Percentiles rank a stretch among this genome's conserved stretches.
phyloP scores from a whole-genome alignment of 495 filamentous ascomycete genomes.

The Daldinia childiae region DNA sequence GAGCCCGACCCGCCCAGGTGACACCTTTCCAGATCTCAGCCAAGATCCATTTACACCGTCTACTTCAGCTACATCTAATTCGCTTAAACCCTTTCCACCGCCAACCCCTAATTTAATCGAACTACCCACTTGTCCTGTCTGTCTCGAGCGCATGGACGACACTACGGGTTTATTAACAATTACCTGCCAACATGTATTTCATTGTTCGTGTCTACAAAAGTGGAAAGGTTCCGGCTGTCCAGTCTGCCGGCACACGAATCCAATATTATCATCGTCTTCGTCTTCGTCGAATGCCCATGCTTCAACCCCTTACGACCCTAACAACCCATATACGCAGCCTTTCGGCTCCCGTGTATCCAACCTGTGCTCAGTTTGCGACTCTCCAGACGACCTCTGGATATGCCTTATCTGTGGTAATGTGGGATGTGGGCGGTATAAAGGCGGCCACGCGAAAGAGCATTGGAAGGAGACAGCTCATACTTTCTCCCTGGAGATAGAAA shows the following conservation, averaged over 20 bases:
- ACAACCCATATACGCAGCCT: constrained; percentile 57
- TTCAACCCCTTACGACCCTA: constrained; percentile 46
- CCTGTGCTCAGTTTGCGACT: constrained; percentile 78
- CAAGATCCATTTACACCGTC: constrained; percentile 73
- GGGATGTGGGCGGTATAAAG: constrained; percentile 93
- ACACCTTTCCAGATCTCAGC: constrained; percentile 65
- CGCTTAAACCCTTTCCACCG: constrained; percentile 85
- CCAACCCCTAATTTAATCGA: constrained; percentile 91
- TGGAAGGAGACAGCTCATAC: constrained; percentile 89
- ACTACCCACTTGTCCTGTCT: constrained; percentile 95
- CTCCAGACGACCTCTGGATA: constrained; percentile 86
- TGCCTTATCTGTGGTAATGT: constrained; percentile 93
- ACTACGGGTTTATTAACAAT: constrained; percentile 95
- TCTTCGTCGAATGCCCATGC: constrained; percentile 34
- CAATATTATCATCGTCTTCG: constrained; percentile 34
- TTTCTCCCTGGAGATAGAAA: constrained; percentile 90
- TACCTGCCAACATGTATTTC: constrained; percentile 97
- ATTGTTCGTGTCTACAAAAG: constrained; percentile 95
- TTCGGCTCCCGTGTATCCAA: constrained; percentile 60
- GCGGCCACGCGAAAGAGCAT: constrained; percentile 92
- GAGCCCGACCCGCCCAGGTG: constrained; percentile 53
- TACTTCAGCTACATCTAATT: constrained; percentile 59
- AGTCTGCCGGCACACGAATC: constrained; percentile 86
- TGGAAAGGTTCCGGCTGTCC: constrained; percentile 95
- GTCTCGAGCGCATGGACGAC: constrained; percentile 97